These are phyloP conservation scores for Coniochaeta sp. DNA, from an alignment of 2,329 filamentous ascomycete species.

Conservation along the genomic window DNA sequence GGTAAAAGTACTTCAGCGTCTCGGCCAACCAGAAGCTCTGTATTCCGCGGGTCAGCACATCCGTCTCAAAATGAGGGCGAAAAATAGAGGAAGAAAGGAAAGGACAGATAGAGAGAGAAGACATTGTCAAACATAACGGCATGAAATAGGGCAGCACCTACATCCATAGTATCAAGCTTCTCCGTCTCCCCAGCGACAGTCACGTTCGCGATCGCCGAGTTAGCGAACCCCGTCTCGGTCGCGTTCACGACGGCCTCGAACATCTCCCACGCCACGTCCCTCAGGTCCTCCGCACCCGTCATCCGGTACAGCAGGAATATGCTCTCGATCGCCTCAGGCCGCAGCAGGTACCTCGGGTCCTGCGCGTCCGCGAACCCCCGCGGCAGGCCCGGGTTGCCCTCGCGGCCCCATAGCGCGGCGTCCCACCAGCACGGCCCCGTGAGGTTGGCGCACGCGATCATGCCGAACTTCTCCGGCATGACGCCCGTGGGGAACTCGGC, in stretches of 20 bases:
- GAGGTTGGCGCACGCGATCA: conserved; percentile 32
- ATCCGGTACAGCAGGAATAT: conserved; percentile 46
- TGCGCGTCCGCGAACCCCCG: conserved; percentile 55
- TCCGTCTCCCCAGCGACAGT: conserved; percentile 27
- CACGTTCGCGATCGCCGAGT: conserved; percentile 38
- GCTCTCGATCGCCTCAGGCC: conserved; percentile 20
- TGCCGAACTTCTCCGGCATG: conserved; percentile 48
- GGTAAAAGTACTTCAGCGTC: conserved; percentile 68
- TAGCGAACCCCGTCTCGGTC: conserved; percentile 34
- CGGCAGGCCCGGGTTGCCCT: conserved; percentile 39
- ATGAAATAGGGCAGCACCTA: conserved; percentile 1
- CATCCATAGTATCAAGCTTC: conserved; percentile 29
- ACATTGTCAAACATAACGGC: too few relatives aligned
- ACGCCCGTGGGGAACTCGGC: conserved; percentile 42
- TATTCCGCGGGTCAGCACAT: too few relatives aligned
- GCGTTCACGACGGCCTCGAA: conserved; percentile 35
- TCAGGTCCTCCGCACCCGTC: conserved; percentile 35
- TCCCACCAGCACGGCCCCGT: conserved; percentile 24
- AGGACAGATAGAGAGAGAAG: too few relatives aligned
- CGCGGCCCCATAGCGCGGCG: conserved; percentile 18
- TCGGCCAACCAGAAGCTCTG: conserved; percentile 62
- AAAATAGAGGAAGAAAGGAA: too few relatives aligned
- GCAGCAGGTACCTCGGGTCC: conserved; percentile 38
- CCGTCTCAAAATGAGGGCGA: too few relatives aligned
- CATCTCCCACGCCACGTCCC: conserved; percentile 44